Evolutionary conservation across 495 filamentous ascomycete genomes (phyloP), one percentile per base, ranked within the genome.

Genomic region (Penicillium angulare): DNA sequence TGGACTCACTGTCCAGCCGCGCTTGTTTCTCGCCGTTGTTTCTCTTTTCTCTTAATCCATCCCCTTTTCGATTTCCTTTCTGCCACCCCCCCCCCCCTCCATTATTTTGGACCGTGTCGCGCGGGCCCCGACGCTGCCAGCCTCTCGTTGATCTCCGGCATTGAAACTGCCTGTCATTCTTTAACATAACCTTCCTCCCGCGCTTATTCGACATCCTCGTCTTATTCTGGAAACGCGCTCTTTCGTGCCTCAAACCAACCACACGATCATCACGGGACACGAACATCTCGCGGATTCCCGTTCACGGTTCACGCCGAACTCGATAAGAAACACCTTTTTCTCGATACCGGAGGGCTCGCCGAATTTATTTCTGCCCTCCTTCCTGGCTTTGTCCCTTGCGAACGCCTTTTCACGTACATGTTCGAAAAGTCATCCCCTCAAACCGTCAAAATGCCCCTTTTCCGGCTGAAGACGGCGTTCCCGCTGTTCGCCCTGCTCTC

Each of bases 391-490:
- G 8, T 7, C 27, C 27, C 13, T 7, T 31, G 13, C 39, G 29
- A 36, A 16, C 7, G 32, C 24, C 22, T 29, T 43, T 39, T 35
- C 21, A 51, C 50, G 51, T 64, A 68, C 64, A 72, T 75, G 69
- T 68, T 72, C 46, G 65, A 73, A 51, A 66, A 70, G 45, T 53
- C 66, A 15, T 46, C 55, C 43, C 49, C 57, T 50, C 57, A 53
- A 58, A 55, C 67, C 55, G 47, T 60, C 67, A 76, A 60, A 54
- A 75, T 76, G 73, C 67, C 73, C 59, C 57, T 72, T 27, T 66
- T 76, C 55, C 65, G 73, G 49, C 57, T 72, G 41, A 75, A 72
- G 66, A 76, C 72, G 47, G 57, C 67, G 9, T 74, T 76, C 32
- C 73, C 73, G 52, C 57, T 76, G 38, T 52, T 74, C 49, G 71